Conservation (phyloP, 164 flowering plant species). For the Vitis rupestris region DNA sequence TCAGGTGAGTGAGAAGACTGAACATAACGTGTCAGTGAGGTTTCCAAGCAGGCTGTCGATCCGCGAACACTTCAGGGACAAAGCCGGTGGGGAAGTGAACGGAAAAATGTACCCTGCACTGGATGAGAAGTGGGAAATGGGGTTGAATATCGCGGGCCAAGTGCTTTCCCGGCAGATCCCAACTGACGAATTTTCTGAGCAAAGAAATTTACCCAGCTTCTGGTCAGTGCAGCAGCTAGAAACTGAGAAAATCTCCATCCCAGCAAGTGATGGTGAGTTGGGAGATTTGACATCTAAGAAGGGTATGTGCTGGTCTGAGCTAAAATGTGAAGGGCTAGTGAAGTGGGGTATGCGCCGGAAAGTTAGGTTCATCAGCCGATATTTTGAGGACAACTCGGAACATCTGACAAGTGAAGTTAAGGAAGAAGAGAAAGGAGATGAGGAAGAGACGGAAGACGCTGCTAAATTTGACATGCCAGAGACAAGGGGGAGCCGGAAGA, state of each 20-base stretch:
- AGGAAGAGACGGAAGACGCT: conserved; percentile 4
- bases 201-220: conserved; percentile 38
- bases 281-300: conserved; percentile 13
- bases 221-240: conserved; percentile 37
- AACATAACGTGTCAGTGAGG: conserved; percentile 39
- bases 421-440: conserved; percentile 12
- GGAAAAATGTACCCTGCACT: conserved; percentile 40
- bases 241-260: not conserved
- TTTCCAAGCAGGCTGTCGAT: conserved; percentile 66
- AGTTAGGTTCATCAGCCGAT: conserved; percentile 40
- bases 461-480: not conserved
- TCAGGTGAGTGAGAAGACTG: conserved; percentile 60
- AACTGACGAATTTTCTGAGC: conserved; percentile 31
- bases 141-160: conserved; percentile 34
- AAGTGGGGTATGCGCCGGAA: conserved; percentile 59
- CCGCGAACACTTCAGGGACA: conserved; percentile 34
- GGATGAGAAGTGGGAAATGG: conserved; percentile 66
- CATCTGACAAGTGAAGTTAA: not conserved
- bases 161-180: conserved; percentile 45
- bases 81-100: not conserved
- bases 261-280: not conserved
- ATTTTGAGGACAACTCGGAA: conserved; percentile 15
- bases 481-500: not conserved
- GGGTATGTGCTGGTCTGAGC: conserved; percentile 29
- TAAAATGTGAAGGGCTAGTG: conserved; percentile 37